Evolutionary conservation across 208 protist species (phyloP).

Genomic region (Herpetomonas tarakana): DNA sequence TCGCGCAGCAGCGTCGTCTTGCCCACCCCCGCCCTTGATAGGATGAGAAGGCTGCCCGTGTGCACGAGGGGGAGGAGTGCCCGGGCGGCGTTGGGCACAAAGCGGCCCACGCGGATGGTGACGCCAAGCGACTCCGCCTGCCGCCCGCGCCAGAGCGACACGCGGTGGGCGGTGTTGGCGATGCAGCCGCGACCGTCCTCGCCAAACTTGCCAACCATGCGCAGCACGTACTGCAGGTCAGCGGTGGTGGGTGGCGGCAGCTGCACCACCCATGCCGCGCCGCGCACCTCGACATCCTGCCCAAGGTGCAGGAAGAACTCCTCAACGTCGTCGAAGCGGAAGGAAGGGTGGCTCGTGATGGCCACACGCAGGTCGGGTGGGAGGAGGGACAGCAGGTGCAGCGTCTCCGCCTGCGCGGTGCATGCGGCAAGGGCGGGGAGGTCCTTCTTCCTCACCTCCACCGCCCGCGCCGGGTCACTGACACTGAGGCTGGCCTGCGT

Average conservation of each 20-base stretch:
- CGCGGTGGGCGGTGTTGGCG: constrained; percentile 64
- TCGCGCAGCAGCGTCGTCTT: constrained; percentile 94
- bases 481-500: constrained; percentile 9
- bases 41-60: constrained; percentile 77
- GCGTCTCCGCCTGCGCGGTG: constrained; percentile 59
- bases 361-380: constrained; percentile 35
- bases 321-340: constrained; percentile 50
- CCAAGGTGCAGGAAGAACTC: constrained; percentile 78
- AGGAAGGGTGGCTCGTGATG: constrained; percentile 36
- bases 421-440: constrained; percentile 49
- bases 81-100: constrained; percentile 57
- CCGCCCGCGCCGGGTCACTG: constrained; percentile 23
- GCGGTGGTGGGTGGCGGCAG: constrained; percentile 44
- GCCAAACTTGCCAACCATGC: constrained; percentile 59
- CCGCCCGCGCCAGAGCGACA: constrained; percentile 71
- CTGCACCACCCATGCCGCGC: constrained; percentile 45
- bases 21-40: constrained; percentile 89
- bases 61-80: constrained; percentile 53
- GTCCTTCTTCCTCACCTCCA: constrained; percentile 48
- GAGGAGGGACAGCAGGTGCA: constrained; percentile 64
- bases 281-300: constrained; percentile 75
- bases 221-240: constrained; percentile 53
- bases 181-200: constrained; percentile 78
- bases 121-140: constrained; percentile 75
- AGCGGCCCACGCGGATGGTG: constrained; percentile 84